Conservation (phyloP, 257 asterid species). For the Misopates orontium region DNA sequence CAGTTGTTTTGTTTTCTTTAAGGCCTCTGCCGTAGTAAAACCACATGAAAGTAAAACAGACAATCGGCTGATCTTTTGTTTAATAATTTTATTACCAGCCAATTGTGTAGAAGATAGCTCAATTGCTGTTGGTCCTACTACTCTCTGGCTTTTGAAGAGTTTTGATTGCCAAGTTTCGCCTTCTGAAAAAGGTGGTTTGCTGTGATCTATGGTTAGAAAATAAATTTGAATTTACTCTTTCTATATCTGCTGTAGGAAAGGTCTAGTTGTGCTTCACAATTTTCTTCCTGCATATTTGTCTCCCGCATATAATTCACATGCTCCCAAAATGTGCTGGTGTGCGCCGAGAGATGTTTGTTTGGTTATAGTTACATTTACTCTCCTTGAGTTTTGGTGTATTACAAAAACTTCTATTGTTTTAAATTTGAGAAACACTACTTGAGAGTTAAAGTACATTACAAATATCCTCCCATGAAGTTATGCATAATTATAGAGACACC, state of each 20-base stretch:
- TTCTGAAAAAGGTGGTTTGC: slow-evolving; percentile 52
- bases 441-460: too few relatives aligned
- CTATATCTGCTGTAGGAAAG: slow-evolving; percentile 29
- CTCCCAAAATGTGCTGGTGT: too few relatives aligned
- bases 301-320: neutral
- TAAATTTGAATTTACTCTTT: slow-evolving; percentile 23
- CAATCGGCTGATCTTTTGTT: slow-evolving; percentile 42
- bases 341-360: too few relatives aligned
- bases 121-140: slow-evolving; percentile 60
- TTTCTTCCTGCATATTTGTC: slow-evolving; percentile 17
- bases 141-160: slow-evolving; percentile 64
- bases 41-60: slow-evolving; percentile 30
- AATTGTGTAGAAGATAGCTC: slow-evolving; percentile 59
- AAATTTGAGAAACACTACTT: too few relatives aligned
- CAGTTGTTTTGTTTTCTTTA: slow-evolving; percentile 22
- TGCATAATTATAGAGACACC: too few relatives aligned
- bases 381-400: too few relatives aligned
- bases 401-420: too few relatives aligned
- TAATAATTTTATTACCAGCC: slow-evolving; percentile 53
- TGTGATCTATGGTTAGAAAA: slow-evolving; percentile 44
- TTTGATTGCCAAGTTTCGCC: slow-evolving; percentile 62
- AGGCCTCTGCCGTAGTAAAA: slow-evolving; percentile 33
- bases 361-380: too few relatives aligned
- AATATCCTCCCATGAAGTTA: too few relatives aligned
- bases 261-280: neutral